A percentile compares a stretch with the other conserved stretches of the same genome.
Conservation (phyloP, 208 protist genomes). For the Acanthamoeba royreba region DNA sequence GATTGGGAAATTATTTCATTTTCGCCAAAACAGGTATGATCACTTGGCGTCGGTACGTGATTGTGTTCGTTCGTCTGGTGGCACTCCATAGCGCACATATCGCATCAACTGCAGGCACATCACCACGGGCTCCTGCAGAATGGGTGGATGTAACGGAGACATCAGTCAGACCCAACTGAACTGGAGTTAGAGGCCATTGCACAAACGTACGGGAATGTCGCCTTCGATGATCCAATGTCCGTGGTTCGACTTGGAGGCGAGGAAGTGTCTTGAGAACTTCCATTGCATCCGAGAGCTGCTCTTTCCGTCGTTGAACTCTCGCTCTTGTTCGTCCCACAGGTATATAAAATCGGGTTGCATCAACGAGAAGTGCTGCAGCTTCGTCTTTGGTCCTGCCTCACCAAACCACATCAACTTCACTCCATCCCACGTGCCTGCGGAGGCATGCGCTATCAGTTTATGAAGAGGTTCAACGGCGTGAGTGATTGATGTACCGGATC, state of each 20-base stretch:
- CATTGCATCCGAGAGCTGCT: neutral
- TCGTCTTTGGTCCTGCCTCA: neutral
- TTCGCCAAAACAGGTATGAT: too few relatives aligned
- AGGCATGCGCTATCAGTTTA: neutral
- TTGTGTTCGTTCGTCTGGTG: too few relatives aligned
- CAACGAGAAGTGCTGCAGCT: neutral
- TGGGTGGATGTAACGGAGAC: neutral
- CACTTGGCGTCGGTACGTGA: too few relatives aligned
- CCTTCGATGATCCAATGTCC: neutral
- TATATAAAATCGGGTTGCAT: neutral
- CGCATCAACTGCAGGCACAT: slow-evolving; percentile 10
- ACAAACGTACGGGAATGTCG: neutral
- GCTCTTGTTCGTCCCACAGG: neutral
- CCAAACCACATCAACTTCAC: neutral
- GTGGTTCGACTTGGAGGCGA: neutral
- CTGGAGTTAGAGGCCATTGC: neutral
- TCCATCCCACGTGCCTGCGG: neutral
- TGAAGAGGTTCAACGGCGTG: neutral
- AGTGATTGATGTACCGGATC: neutral
- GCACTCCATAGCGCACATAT: neutral
- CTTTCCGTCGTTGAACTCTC: neutral
- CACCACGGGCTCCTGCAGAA: neutral
- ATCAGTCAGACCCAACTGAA: neutral
- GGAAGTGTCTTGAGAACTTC: neutral
- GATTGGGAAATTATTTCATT: too few relatives aligned